Evolutionary conservation across 371 early-diverging fungal genomes (phyloP), one percentile per base, ranked within the genome.

Genomic region (Haplosporangium sp.): DNA sequence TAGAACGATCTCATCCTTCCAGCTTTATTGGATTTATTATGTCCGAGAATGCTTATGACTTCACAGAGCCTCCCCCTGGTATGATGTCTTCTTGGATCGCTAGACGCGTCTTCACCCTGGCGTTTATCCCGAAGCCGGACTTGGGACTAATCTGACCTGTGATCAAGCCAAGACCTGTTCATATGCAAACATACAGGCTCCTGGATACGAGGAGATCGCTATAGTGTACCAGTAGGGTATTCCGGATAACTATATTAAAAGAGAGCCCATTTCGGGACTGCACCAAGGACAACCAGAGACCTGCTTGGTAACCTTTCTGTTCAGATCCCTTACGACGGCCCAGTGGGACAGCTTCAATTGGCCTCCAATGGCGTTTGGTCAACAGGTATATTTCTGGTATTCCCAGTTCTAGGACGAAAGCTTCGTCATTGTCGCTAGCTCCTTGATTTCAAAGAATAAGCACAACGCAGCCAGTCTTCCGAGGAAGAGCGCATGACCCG

Each of bases 141-240:
- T 59, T 11, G 66, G 45, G 1, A 13, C 58, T 2, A 13, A 42
- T 0, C n/a, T 66, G 6, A 52, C 29, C 7, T 42, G 59, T 50
- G 41, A 10, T 0, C 14, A 59, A 11, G 2, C 51, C 6, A n/a
- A 53, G 16, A 21, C 59, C 11, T 66, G 59, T 13, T 57, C 59
- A 2, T 59, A 59, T n/a, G 43, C 51, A 23, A 51, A 52, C 52
- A 40, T 66, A 41, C 20, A 59, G 14, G 66, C 66, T 18, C 38
- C 50, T 0, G 48, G 59, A 5, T 66, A n/a, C n/a, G n/a, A n/a
- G n/a, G n/a, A n/a, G n/a, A n/a, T n/a, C n/a, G n/a, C n/a, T n/a
- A n/a, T n/a, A n/a, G n/a, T n/a, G n/a, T n/a, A 66, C 42, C 42
- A 52, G n/a, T 18, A 41, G 20, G 66, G 53, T 16, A 66, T 66